Evolutionary conservation across 2,329 filamentous ascomycete species (phyloP), one percentile per base, ranked within the genome.

Genomic region (Cladobotryum mycophilum): DNA sequence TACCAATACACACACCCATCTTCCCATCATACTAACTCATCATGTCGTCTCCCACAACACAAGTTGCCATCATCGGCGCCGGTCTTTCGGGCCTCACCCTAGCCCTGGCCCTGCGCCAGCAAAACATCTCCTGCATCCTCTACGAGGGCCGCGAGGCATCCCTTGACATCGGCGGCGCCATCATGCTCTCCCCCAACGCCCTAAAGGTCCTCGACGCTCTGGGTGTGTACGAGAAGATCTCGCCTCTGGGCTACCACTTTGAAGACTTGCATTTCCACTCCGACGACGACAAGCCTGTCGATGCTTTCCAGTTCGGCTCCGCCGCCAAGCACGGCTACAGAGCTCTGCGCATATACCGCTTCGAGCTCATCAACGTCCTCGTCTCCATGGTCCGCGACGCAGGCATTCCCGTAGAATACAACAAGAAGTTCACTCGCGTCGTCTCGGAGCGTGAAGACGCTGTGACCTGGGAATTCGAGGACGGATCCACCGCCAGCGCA

Each of bases 141-240:
- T 82, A 80, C 54, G 80, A 83, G 53, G 66, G 70, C 13, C 70
- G 75, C 8, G 52, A 65, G 0, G 67, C 69, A 0, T 67, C 72
- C 1, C 67, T 73, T 2, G 69, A 75, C 52, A 73, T 74, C 20
- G 75, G 76, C 15, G 80, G 80, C 3, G 78, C 76, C 1, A 67
- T 84, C 30, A 80, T 81, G 74, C 71, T 83, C 2, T 80, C 79
- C 0, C 80, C 80, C 5, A 83, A 83, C 48, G 76, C 78, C 0
- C 70, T 84, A 1, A 69, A 71, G 4, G 67, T 82, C 37, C 69
- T 84, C 0, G 74, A 82, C 54, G 61, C 59, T 0, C 62, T 83
- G 0, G 73, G 68, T 0, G 64, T 81, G 3, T 79, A 79, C 56
- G 42, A 69, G 1, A 66, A 68, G 3, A 66, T 82, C 45, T 64